Evolutionary conservation across 352 stramenopile species (phyloP).

Genomic region (Pythium folliculosum): DNA sequence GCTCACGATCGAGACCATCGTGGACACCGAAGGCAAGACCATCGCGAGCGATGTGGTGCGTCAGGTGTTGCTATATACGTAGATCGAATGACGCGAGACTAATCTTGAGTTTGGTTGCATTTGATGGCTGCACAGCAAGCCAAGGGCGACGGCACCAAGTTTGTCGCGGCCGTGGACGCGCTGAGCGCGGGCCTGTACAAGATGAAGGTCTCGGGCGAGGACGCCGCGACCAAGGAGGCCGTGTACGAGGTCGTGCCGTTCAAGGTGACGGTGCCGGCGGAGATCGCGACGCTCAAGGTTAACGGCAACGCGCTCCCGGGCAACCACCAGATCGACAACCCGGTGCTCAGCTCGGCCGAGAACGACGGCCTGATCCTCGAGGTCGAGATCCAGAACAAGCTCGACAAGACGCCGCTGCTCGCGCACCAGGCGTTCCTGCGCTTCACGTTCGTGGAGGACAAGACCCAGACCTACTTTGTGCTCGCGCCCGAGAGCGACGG

Average conservation of each 20-base stretch:
- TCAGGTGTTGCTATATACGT: too few relatives aligned
- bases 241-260: constrained; percentile 69
- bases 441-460: constrained; percentile 58
- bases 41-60: constrained; percentile 65
- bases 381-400: constrained; percentile 55
- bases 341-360: constrained; percentile 58
- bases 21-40: constrained; percentile 61
- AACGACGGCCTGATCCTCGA: constrained; percentile 60
- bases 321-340: constrained; percentile 55
- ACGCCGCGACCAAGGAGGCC: constrained; percentile 44
- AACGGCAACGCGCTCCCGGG: constrained; percentile 54
- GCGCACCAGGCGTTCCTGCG: constrained; percentile 82
- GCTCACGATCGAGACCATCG: constrained; percentile 64
- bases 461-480: constrained; percentile 77
- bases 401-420: constrained; percentile 54
- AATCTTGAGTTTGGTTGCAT: neutral
- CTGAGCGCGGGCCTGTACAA: constrained; percentile 76
- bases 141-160: constrained; percentile 63
- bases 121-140: constrained; percentile 42
- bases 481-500: constrained; percentile 42
- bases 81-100: too few relatives aligned
- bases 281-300: constrained; percentile 49
- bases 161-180: constrained; percentile 43
- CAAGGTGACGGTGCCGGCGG: constrained; percentile 73
- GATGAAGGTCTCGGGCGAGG: constrained; percentile 63